Base-by-base conservation (phyloP, 1,139 yeast genomes). In the Sugiyamaella grinbergsii region DNA sequence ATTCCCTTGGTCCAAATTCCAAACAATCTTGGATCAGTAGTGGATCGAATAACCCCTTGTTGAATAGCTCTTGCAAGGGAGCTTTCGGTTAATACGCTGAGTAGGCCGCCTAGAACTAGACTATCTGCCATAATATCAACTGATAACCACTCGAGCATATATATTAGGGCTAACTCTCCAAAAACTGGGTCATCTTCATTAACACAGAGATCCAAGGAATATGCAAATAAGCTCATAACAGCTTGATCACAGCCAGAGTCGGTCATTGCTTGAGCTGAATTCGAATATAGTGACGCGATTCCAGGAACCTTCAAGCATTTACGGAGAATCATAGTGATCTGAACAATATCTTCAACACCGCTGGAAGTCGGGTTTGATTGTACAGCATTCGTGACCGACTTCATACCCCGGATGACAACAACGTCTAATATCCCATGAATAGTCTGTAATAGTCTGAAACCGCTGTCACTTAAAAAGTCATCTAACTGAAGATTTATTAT, bases 1-100 rank as follows among this genome's bases (percentile, higher is more conserved):
- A 91, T 71, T 0, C 96, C 96, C 62, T 85, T 83, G 10, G 82
- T 79, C 97, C 97, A 91, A 19, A 87, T 73, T 49, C 79, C 76
- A 65, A 89, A 93, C 55, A 86, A 71, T 53, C 78, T 77, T 1
- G 85, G 78, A 16, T 78, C 74, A 4, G 64, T 60, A 0, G 69
- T 62, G 1, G 86, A 76, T 20, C 74, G 74, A 3, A 87, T 67
- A 2, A 78, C 78, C 1, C 95, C 95, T 5, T 76, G 74, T 62
- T 84, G 88, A 36, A 91, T 79, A 1, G 76, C 74, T 29, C 75
- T 69, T 0, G 95, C 85, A 1, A 88, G 75, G 4, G 90, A 83
- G 52, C 94, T 82, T 60, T 89, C 95, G 13, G 83, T 77, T 46
- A 91, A 70, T 1, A 82, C 82, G 10, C 86, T 77, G 60, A 85